Evolutionary conservation across 2,329 filamentous ascomycete species (phyloP), one percentile per base, ranked within the genome.

Genomic region (Cordyceps militaris): DNA sequence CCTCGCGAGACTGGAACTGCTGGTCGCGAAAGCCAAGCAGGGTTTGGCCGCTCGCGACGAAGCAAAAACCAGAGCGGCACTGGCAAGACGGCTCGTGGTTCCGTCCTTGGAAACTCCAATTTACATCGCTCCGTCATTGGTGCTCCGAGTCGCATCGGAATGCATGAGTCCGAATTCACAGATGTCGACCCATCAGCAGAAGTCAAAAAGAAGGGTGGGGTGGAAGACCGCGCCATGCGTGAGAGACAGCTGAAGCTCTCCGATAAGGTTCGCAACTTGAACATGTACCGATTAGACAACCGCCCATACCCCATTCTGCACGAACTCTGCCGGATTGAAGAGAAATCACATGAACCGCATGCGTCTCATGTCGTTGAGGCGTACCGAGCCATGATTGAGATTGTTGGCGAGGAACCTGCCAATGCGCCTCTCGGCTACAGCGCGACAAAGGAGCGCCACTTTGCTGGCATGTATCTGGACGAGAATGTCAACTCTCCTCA

Each of bases 71-170:
- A 73, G 62, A 86, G 84, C 67, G 70, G 70, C 24, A 66, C 69
- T 69, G 86, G 85, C 34, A 79, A 84, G 42, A 68, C 63, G 62
- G 74, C 71, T 60, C 79, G 84, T 32, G 69, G 63, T 62, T 76
- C 72, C 59, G 66, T 73, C 21, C 63, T 83, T 58, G 81, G 80
- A 56, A 77, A 78, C 58, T 90, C 90, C 13, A 83, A 79, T 53
- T 77, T 95, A 66, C 86, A 88, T 59, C 89, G 87, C 65, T 96
- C 93, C 10, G 88, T 97, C 56, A 94, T 97, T 69, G 93, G 93
- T 48, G 85, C 86, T 26, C 85, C 91, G 13, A 87, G 82, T 64
- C 80, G 82, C 61, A 83, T 88, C 59, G 85, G 87, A 32, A 75
- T 80, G 16, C 84, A 91, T 61, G 74, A 81, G 55, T 69, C 81